A percentile compares a stretch with the other conserved stretches of the same genome.
These are phyloP conservation scores for Rhypophila decipiens DNA, from an alignment of 495 filamentous ascomycete species.

Conservation along the genomic window DNA sequence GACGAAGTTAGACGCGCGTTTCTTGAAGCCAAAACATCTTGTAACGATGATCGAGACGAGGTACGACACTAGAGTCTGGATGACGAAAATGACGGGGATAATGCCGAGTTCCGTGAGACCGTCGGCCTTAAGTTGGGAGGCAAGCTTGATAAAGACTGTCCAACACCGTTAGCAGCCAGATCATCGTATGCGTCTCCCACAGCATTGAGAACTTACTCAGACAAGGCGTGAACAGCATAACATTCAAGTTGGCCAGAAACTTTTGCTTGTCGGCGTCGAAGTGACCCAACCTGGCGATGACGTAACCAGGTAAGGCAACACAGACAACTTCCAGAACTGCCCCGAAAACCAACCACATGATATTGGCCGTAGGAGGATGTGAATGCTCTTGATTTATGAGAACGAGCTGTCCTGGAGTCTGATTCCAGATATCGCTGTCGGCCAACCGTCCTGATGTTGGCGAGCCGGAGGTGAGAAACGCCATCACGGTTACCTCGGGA, in stretches of 20 bases:
- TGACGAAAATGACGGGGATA: slow-evolving; percentile 86
- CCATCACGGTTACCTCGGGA: slow-evolving; percentile 16
- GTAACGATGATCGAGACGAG: slow-evolving; percentile 61
- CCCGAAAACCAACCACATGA: slow-evolving; percentile 87
- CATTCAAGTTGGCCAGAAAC: slow-evolving; percentile 91
- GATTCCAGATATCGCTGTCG: slow-evolving; percentile 16
- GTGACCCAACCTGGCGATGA: slow-evolving; percentile 81
- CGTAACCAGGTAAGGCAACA: slow-evolving; percentile 91
- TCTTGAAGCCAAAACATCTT: slow-evolving; percentile 71
- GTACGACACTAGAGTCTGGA: slow-evolving; percentile 82
- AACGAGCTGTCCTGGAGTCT: slow-evolving; percentile 10
- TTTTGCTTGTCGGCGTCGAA: slow-evolving; percentile 94
- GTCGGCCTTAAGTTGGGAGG: slow-evolving; percentile 86
- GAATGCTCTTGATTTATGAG: slow-evolving; percentile 32
- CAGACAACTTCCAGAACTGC: slow-evolving; percentile 94
- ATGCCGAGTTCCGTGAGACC: slow-evolving; percentile 86
- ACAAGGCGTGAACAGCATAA: slow-evolving; percentile 90
- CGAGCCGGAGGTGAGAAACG: slow-evolving; percentile 39
- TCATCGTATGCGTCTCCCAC: too few species aligned
- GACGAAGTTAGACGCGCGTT: slow-evolving; percentile 84
- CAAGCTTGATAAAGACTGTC: slow-evolving; percentile 94
- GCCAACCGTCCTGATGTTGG: slow-evolving; percentile 59
- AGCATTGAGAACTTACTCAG: slow-evolving; percentile 58
- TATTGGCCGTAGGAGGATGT: slow-evolving; percentile 60
- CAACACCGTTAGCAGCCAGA: too few species aligned